phyloP scores from a whole-genome alignment of 805 yeast genomes.

The Zygosaccharomyces siamensis region DNA sequence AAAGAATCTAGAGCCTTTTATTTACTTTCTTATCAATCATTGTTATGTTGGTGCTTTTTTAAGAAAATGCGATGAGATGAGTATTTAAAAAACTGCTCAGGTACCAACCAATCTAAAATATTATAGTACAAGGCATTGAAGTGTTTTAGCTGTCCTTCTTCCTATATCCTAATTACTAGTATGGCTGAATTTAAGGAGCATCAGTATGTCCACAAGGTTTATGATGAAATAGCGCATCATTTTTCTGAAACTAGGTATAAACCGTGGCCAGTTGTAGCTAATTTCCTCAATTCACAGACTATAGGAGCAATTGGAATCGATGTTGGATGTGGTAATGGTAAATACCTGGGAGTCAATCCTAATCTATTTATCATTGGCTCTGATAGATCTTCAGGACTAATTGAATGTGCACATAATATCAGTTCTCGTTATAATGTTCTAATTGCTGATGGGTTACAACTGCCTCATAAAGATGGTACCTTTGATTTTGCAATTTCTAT shows the following conservation, averaged over 20 bases:
- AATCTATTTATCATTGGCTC: constrained; percentile 67
- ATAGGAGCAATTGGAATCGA: constrained; percentile 75
- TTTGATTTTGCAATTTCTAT: constrained; percentile 88
- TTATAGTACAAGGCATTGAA: background rate
- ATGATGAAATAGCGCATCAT: constrained; percentile 87
- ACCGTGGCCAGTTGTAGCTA: constrained; percentile 95
- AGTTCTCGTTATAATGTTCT: constrained; percentile 45
- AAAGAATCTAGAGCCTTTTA: background rate
- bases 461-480: constrained; percentile 48
- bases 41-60: background rate
- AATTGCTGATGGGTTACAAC: constrained; percentile 73
- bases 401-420: constrained; percentile 54
- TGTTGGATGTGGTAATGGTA: constrained; percentile 97
- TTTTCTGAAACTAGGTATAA: constrained; percentile 89
- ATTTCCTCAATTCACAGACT: constrained; percentile 48
- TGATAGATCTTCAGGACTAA: constrained; percentile 66
- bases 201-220: constrained; percentile 82
- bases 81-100: background rate
- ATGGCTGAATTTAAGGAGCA: constrained; percentile 60
- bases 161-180: background rate
- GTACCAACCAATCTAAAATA: background rate
- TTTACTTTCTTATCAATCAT: background rate
- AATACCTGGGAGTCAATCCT: constrained; percentile 70
- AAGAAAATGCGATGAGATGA: background rate
- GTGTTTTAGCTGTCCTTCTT: background rate